phyloP scores from a whole-genome alignment of 1,284 basidiomycete species.

The Wallemia mellicola region DNA sequence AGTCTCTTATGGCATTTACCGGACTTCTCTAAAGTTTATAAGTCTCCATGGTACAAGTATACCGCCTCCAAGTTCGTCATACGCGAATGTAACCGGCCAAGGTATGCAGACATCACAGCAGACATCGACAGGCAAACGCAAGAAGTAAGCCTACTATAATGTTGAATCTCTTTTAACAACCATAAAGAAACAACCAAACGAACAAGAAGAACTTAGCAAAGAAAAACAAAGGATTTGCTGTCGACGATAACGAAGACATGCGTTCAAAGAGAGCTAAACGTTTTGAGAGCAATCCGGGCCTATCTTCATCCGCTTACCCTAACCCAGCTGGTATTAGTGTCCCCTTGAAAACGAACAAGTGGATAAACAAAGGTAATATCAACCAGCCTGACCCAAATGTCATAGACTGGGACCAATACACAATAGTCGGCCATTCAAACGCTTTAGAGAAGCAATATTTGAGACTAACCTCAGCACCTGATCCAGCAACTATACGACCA shows the following conservation, averaged over 20 bases:
- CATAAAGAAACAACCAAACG: neutral
- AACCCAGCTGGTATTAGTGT: neutral
- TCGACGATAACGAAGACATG: neutral
- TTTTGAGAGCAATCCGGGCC: neutral
- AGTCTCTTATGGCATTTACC: neutral
- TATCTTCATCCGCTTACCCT: neutral
- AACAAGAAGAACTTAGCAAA: neutral
- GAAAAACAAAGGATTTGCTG: neutral
- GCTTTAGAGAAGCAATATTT: slow-evolving; percentile 89
- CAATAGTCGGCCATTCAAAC: slow-evolving; percentile 68
- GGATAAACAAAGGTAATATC: neutral
- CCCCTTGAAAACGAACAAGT: neutral
- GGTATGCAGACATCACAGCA: too few species aligned
- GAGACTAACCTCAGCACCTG: slow-evolving; percentile 47
- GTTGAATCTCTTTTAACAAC: too few species aligned
- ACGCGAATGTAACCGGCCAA: neutral
- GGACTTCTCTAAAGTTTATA: neutral
- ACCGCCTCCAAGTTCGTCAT: neutral
- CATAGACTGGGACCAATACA: slow-evolving; percentile 81
- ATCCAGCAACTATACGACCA: slow-evolving; percentile 34
- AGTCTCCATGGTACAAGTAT: neutral
- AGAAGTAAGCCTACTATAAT: neutral
- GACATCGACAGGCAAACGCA: too few species aligned
- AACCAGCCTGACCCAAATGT: slow-evolving; percentile 36
- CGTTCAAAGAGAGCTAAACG: neutral